A percentile compares a stretch with the other conserved stretches of the same genome.
Evolutionary conservation across 257 asterid genomes (phyloP).

Genomic region (Datura wrightii): DNA sequence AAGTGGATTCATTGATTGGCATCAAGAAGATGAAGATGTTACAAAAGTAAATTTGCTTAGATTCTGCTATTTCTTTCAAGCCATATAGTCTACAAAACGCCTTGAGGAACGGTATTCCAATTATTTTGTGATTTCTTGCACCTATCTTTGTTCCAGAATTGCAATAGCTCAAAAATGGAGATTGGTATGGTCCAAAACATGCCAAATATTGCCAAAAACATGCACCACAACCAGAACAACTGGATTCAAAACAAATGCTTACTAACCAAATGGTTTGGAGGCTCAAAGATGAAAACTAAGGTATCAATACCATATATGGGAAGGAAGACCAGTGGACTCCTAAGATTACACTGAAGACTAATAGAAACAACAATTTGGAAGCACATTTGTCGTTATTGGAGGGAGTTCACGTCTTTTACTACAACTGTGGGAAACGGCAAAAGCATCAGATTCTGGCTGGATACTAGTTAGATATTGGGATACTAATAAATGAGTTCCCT

Average conservation of each 20-base stretch:
- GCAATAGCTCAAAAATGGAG: slow-evolving; percentile 10
- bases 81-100: not conserved
- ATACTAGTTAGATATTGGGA: not conserved
- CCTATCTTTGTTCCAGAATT: not conserved
- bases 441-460: not conserved
- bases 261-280: not conserved
- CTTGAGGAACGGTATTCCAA: not conserved
- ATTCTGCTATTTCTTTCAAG: not conserved
- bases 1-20: too few species aligned
- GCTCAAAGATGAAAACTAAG: not conserved
- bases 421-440: not conserved
- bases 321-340: slow-evolving; percentile 1
- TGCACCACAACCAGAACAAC: slow-evolving; percentile 17
- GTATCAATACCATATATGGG: not conserved
- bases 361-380: not conserved
- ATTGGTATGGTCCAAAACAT: not conserved
- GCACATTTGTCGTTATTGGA: not conserved
- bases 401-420: not conserved
- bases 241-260: not conserved
- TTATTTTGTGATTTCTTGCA: not conserved
- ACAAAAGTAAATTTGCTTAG: too few species aligned
- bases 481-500: not conserved
- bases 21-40: too few species aligned
- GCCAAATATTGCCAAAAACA: slow-evolving; percentile 14
- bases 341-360: not conserved